Base-by-base conservation (phyloP, 345 rosid species). In the Pistacia atlantica region DNA sequence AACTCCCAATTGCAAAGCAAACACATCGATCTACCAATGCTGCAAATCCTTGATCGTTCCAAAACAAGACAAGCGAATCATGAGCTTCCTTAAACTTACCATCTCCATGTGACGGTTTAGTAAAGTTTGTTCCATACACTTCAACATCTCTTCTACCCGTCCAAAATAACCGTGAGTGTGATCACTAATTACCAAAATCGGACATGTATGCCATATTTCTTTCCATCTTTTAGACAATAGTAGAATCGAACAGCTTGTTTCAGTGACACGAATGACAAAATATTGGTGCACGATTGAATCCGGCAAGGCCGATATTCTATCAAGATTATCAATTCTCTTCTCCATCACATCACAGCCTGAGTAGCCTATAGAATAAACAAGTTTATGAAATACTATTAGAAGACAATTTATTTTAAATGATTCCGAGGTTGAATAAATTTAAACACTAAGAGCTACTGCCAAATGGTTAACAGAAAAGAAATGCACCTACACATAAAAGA, bases 211-310 rank as follows among this genome's bases (percentile, higher is more conserved):
- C 75, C 75, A 71, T 4, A 13, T 52, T 42, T 25, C 20, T 12
- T 71, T 60, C 65, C 75, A 71, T 71, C 18, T 57, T 45, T 20
- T 71, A 58, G 38, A 71, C 54, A 57, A 56, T 5, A 5, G 75
- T 56, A 25, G 25, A 25, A 25, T 37, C 45, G 65, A 56, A 42
- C 65, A n/a, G 22, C 65, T 71, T 71, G n/a, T 0, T 22, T 25
- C 20, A 71, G 38, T 6, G 33, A 35, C 16, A 71, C 1, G 37
- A 71, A 57, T 3, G 55, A 57, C 54, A 71, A 20, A 20, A 71
- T 57, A 12, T 71, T 71, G 65, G 2, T 70, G 73, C 51, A 70
- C 55, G 35, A 70, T 10, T 7, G 73, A 45, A 17, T 70, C 60
- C 1, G 75, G 75, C 75, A 71, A 71, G 3, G 38, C 12, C 38